These are phyloP conservation scores for Cladosporium sp. DNA, from an alignment of 2,329 filamentous ascomycete genomes.

Conservation along the genomic window DNA sequence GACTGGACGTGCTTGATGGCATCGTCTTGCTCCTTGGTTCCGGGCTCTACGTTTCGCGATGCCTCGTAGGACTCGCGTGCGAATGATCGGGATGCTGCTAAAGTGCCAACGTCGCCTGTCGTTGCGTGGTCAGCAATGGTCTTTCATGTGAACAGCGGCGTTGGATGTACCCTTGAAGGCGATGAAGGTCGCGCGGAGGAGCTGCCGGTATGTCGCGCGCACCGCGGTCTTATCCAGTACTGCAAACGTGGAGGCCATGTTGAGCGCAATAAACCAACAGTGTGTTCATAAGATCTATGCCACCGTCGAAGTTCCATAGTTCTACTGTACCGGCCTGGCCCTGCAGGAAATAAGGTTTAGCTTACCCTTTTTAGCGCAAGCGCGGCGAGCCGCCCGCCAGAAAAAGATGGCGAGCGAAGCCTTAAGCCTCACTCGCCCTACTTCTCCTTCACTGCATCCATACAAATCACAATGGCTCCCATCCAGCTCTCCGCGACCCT, in stretches of 20 bases:
- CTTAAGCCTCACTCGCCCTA: not conserved
- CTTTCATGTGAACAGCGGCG: not conserved
- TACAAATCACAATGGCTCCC: conserved; percentile 50
- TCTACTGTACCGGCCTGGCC: too few relatives aligned
- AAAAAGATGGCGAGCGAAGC: not conserved
- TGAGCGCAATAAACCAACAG: not conserved
- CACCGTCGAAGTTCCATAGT: not conserved
- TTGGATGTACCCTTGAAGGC: conserved; percentile 68
- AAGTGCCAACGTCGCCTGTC: conserved; percentile 63
- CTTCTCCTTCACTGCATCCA: not conserved
- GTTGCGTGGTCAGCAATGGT: not conserved
- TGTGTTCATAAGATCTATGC: not conserved
- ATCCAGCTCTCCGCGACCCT: conserved; percentile 59
- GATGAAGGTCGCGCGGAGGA: conserved; percentile 73
- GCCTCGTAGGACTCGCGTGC: conserved; percentile 69
- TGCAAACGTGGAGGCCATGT: conserved; percentile 14
- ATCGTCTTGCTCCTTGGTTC: conserved; percentile 53
- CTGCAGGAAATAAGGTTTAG: too few relatives aligned
- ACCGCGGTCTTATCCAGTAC: conserved; percentile 49
- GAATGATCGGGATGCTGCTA: conserved; percentile 64
- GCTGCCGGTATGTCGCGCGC: conserved; percentile 68
- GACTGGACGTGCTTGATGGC: conserved; percentile 75
- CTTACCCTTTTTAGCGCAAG: too few relatives aligned
- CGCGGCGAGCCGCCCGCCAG: too few relatives aligned
- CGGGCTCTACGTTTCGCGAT: conserved; percentile 54